Evolutionary conservation across 2,329 filamentous ascomycete genomes (phyloP), one percentile per base, ranked within the genome.

Genomic region (Orbilia brochopaga): DNA sequence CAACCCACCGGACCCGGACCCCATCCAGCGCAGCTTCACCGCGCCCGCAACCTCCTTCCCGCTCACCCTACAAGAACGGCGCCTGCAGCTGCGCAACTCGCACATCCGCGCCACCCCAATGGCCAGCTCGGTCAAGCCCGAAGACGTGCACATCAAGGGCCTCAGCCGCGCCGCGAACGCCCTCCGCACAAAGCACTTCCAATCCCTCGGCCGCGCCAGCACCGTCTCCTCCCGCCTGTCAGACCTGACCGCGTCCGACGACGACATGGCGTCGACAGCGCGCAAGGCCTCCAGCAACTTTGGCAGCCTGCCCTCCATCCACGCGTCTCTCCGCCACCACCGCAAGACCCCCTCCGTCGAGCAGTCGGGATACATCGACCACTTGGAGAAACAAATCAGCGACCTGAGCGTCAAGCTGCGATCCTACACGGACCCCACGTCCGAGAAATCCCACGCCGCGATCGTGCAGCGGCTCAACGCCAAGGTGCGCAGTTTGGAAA

Each of bases 301-400:
- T 56, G 69, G 62, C 44, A 62, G 35, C 40, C 46, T 73, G 15
- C 63, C 69, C 7, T 67, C 69, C 23, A 73, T 73, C 48, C 69
- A 73, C 48, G 69, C 69, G 27, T 73, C 69, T 24, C 63, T 73
- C 53, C 69, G 61, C 66, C 63, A 67, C 52, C 59, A 67, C 52
- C 59, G 59, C 62, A 73, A 66, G 46, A 58, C 63, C 21, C 69
- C 69, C 46, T 73, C 69, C 51, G 51, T 73, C 11, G 69, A 67
- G 58, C 61, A 73, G 37, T 56, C 69, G 7, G 58, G 60, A 13
- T 73, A 73, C 51, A 73, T 73, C 30, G 69, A 73, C 13, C 69
- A 73, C 19, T 54, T 73, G 13, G 69, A 73, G 46, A 59, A 61
- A 37, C 62, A 73, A 32, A 67, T 73, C 32, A 56, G 56, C 57